Evolutionary conservation across 1,284 basidiomycete species (phyloP).

Genomic region (Ceratobasidium sp.): DNA sequence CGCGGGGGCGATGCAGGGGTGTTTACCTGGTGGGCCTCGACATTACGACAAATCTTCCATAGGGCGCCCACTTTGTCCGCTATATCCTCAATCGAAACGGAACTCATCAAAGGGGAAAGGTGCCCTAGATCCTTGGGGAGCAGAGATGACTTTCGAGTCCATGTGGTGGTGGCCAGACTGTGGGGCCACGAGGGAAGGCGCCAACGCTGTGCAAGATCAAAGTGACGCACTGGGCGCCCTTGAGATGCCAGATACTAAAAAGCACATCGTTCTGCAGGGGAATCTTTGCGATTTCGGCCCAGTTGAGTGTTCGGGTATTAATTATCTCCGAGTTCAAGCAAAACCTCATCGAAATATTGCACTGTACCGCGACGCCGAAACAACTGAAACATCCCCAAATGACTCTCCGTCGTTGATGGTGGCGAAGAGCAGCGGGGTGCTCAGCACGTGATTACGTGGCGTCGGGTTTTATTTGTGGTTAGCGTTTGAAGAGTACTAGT

Average conservation of each 20-base stretch:
- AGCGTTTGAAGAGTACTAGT: background rate
- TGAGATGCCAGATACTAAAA: background rate
- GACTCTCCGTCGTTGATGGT: background rate
- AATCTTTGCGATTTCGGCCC: background rate
- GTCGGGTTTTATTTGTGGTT: constrained; percentile 7
- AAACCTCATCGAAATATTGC: no score
- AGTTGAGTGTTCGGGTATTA: no score
- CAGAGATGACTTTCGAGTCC: background rate
- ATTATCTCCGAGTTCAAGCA: background rate
- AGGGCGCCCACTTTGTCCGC: constrained; percentile 33
- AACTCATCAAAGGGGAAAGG: background rate
- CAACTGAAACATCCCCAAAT: no score
- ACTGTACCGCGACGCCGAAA: no score
- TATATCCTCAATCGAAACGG: constrained; percentile 33
- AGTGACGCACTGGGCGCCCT: background rate
- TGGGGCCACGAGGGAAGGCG: constrained; percentile 12
- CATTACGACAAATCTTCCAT: constrained; percentile 35
- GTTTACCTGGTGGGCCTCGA: constrained; percentile 36
- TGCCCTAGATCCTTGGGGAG: background rate
- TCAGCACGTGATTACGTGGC: constrained; percentile 1
- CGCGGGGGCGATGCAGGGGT: background rate
- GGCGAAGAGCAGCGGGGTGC: background rate
- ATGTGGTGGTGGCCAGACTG: constrained; percentile 28
- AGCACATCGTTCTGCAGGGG: background rate
- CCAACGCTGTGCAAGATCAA: constrained; percentile 30